Conservation (phyloP, 176 grass and related monocot species). For the Rhynchospora tenuis region DNA sequence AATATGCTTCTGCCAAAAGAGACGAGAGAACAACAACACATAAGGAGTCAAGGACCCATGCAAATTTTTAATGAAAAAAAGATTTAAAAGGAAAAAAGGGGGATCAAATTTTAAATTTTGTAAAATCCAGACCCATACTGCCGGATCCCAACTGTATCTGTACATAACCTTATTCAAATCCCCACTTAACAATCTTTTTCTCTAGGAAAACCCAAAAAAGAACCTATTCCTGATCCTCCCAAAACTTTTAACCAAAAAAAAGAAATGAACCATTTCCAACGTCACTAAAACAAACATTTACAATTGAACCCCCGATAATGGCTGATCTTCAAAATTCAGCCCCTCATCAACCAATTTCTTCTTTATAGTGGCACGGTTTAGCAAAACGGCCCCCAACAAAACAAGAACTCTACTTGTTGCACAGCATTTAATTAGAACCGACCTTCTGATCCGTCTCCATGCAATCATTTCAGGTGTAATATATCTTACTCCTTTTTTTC, state of each 20-base stretch:
- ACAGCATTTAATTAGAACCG: slow-evolving; percentile 21
- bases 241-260: slow-evolving; percentile 25
- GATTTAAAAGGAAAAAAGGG: slow-evolving; percentile 10
- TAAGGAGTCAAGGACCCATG: slow-evolving; percentile 4
- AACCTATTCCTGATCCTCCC: slow-evolving; percentile 27
- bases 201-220: slow-evolving; percentile 43
- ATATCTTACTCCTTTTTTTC: neutral
- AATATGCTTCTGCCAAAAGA: slow-evolving; percentile 48
- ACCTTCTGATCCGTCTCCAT: neutral
- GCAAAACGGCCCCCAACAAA: neutral
- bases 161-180: slow-evolving; percentile 68
- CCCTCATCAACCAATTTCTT: slow-evolving; percentile 22
- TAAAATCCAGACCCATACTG: slow-evolving; percentile 52
- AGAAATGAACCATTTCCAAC: slow-evolving; percentile 39
- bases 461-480: slow-evolving; percentile 24
- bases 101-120: slow-evolving; percentile 23
- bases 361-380: neutral
- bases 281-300: slow-evolving; percentile 53
- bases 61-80: slow-evolving; percentile 39
- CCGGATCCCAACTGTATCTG: slow-evolving; percentile 63
- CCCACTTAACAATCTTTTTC: slow-evolving; percentile 56
- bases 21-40: slow-evolving; percentile 29
- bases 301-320: slow-evolving; percentile 33
- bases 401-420: slow-evolving; percentile 1
- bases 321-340: slow-evolving; percentile 56